phyloP scores from a whole-genome alignment of 441 rosid genomes.

The Adansonia madagascariensis region DNA sequence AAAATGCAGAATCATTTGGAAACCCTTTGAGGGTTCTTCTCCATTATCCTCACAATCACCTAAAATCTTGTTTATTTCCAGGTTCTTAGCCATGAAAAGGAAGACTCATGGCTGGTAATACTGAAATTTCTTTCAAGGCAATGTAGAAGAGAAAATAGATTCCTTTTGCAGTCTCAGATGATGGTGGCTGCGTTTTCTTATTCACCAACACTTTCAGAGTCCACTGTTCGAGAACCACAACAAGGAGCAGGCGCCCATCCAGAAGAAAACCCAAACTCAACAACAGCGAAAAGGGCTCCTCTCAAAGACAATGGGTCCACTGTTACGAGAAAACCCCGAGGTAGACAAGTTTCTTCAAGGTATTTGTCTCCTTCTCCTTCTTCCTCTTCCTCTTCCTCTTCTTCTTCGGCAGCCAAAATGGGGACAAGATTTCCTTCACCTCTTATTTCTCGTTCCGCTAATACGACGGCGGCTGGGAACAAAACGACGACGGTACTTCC shows the following conservation, averaged over 20 bases:
- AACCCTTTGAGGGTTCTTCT: constrained; percentile 16
- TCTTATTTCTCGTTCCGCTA: constrained; percentile 35
- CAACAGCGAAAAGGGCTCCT: constrained; percentile 35
- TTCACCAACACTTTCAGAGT: constrained; percentile 40
- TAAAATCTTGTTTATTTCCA: constrained; percentile 1
- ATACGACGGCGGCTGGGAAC: constrained; percentile 29
- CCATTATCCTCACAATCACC: not conserved
- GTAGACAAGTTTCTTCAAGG: constrained; percentile 75
- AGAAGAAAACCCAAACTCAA: constrained; percentile 30
- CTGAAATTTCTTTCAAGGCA: constrained; percentile 31
- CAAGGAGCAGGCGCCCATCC: constrained; percentile 13
- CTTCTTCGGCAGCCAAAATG: constrained; percentile 28
- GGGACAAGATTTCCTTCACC: constrained; percentile 42
- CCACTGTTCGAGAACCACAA: constrained; percentile 21
- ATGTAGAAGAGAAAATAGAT: constrained; percentile 41
- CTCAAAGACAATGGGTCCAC: constrained; percentile 39
- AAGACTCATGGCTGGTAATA: not conserved
- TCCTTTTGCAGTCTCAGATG: constrained; percentile 27
- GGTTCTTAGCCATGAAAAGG: constrained; percentile 27
- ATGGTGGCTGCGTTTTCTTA: constrained; percentile 71
- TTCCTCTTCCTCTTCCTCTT: constrained; percentile 45
- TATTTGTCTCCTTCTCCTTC: constrained; percentile 83
- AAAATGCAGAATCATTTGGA: constrained; percentile 31
- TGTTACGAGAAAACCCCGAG: constrained; percentile 51
- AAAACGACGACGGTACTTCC: constrained; percentile 43